phyloP scores from a whole-genome alignment of 805 yeast species.

The Candida schatavii region DNA sequence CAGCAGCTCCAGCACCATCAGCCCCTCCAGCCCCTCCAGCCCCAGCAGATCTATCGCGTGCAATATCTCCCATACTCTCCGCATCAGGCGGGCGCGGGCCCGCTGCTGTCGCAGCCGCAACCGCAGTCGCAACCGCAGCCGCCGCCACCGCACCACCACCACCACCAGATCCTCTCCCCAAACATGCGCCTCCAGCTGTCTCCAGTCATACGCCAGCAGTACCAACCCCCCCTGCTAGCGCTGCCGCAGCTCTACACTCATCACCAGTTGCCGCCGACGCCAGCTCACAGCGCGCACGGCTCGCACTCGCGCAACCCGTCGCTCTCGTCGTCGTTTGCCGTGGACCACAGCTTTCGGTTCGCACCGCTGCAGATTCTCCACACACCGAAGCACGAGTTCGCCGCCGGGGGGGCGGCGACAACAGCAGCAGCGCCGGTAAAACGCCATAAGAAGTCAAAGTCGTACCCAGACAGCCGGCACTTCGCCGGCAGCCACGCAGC shows the following conservation, averaged over 20 bases:
- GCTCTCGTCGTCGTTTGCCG: not conserved
- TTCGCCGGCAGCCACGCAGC: not conserved
- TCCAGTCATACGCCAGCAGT: constrained; percentile 6
- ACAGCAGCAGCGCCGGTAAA: not conserved
- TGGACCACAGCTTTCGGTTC: not conserved
- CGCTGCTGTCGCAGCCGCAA: not conserved
- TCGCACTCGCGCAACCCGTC: not conserved
- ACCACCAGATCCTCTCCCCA: constrained; percentile 1
- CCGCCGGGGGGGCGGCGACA: not conserved
- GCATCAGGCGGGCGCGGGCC: no score
- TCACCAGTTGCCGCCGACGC: not conserved
- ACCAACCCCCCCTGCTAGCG: not conserved
- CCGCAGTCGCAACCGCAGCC: constrained; percentile 1
- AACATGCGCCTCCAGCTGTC: not conserved
- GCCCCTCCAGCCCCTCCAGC: no score
- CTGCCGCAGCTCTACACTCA: not conserved
- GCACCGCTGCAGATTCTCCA: not conserved
- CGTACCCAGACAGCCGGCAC: constrained; percentile 3
- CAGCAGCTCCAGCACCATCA: not conserved
- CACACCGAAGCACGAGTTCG: not conserved
- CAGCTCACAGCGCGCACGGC: not conserved
- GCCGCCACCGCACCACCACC: constrained; percentile 2
- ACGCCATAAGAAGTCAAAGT: constrained; percentile 3
- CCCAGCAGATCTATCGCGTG: not conserved
- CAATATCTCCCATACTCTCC: not conserved